Conservation (phyloP, 805 yeast species). For the Myxozyma monticola region DNA sequence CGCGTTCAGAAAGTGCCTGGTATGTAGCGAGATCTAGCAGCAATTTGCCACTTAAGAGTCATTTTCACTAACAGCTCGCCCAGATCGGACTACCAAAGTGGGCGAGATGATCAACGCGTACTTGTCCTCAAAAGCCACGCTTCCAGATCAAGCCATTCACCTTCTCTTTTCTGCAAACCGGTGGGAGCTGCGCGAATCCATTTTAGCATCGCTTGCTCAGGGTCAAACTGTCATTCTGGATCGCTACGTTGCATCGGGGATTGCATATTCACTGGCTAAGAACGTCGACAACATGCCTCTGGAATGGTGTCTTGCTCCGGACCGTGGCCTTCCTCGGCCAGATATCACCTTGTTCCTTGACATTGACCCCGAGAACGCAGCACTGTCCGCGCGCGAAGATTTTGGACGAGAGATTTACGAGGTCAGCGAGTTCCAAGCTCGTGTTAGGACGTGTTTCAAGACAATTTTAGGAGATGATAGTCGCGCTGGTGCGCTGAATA, state of each 20-base stretch:
- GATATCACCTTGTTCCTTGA: slow-evolving; percentile 80
- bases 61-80: not conserved
- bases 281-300: slow-evolving; percentile 49
- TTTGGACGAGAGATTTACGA: slow-evolving; percentile 97
- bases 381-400: slow-evolving; percentile 56
- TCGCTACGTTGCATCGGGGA: slow-evolving; percentile 88
- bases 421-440: slow-evolving; percentile 65
- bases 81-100: slow-evolving; percentile 75
- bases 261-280: slow-evolving; percentile 89
- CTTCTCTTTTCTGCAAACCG: slow-evolving; percentile 87
- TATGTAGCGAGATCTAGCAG: slow-evolving; percentile 2
- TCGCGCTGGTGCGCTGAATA: slow-evolving; percentile 3
- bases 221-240: slow-evolving; percentile 74
- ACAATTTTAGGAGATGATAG: slow-evolving; percentile 10
- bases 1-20: slow-evolving; percentile 73
- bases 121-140: slow-evolving; percentile 48
- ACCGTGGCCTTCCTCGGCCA: slow-evolving; percentile 80
- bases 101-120: slow-evolving; percentile 79
- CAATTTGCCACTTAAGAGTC: not conserved
- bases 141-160: slow-evolving; percentile 82
- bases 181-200: slow-evolving; percentile 72
- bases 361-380: slow-evolving; percentile 48
- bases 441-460: slow-evolving; percentile 62
- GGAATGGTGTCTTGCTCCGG: slow-evolving; percentile 82
- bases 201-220: slow-evolving; percentile 46